Conservation (phyloP, 2,329 filamentous ascomycete genomes). For the Microascus cirrosus region DNA sequence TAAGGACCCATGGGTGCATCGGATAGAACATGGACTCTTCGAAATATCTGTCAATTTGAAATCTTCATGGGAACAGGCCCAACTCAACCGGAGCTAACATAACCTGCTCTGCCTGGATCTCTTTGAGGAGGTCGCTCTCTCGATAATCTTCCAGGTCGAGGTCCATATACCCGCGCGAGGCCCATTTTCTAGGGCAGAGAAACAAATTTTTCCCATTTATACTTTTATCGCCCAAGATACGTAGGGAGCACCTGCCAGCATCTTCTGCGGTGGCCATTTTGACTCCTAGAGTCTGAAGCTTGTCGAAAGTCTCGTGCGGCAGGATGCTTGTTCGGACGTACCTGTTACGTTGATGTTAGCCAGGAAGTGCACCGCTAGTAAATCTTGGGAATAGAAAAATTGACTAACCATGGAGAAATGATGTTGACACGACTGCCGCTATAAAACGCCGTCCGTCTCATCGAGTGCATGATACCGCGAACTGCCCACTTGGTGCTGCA, state of each 20-base stretch:
- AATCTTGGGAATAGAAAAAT: too few relatives aligned
- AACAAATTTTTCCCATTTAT: not conserved
- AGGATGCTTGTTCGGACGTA: not conserved
- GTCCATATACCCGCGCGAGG: not conserved
- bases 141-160: not conserved
- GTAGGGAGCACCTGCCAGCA: not conserved
- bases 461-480: not conserved
- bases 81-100: not conserved
- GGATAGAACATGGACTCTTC: too few relatives aligned
- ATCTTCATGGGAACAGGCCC: not conserved
- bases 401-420: not conserved
- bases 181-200: not conserved
- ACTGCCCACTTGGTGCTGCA: not conserved
- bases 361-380: too few relatives aligned
- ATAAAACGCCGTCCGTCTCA: not conserved
- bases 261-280: not conserved
- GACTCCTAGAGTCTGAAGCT: not conserved
- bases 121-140: not conserved
- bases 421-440: not conserved
- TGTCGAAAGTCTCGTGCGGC: not conserved
- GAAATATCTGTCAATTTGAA: too few relatives aligned
- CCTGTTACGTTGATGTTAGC: not conserved
- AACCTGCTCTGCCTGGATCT: not conserved
- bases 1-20: too few relatives aligned
- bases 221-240: not conserved